Percentiles rank a stretch among this genome's conserved stretches.
These are phyloP conservation scores for Stachybotrys elegans DNA, from an alignment of 2,329 filamentous ascomycete genomes.

Conservation along the genomic window DNA sequence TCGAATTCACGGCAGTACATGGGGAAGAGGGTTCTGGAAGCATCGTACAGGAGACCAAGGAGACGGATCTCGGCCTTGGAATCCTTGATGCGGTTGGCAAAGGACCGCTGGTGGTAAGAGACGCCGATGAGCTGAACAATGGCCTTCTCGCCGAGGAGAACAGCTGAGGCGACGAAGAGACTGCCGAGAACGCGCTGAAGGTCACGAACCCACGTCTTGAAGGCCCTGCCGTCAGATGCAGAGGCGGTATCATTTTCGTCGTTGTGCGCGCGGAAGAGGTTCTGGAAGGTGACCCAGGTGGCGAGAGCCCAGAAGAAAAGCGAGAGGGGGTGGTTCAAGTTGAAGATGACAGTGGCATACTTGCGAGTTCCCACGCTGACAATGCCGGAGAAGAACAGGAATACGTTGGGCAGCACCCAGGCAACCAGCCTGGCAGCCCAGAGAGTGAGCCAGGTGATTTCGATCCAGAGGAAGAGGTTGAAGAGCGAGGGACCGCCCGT, in stretches of 20 bases:
- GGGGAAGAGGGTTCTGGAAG: conserved; percentile 82
- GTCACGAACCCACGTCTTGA: conserved; percentile 56
- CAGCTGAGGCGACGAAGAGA: conserved; percentile 60
- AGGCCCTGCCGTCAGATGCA: too few species aligned
- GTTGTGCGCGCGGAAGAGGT: conserved; percentile 36
- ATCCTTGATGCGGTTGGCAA: conserved; percentile 76
- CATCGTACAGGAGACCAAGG: conserved; percentile 81
- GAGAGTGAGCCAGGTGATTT: conserved; percentile 61
- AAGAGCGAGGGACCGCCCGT: conserved; percentile 46
- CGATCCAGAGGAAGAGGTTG: conserved; percentile 63
- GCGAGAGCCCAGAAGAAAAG: conserved; percentile 65
- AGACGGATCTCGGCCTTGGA: conserved; percentile 84
- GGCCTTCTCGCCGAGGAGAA: conserved; percentile 72
- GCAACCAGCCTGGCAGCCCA: conserved; percentile 64
- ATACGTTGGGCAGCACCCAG: conserved; percentile 53
- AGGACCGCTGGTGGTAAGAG: conserved; percentile 80
- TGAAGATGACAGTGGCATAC: conserved; percentile 60
- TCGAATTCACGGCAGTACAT: conserved; percentile 87
- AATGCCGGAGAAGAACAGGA: conserved; percentile 66
- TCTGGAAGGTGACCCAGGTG: conserved; percentile 57
- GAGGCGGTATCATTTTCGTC: too few species aligned
- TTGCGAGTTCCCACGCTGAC: conserved; percentile 66
- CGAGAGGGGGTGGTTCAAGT: conserved; percentile 61
- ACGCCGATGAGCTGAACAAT: conserved; percentile 80
- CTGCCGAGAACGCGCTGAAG: conserved; percentile 63